Conservation (phyloP, 2,329 filamentous ascomycete genomes). For the Colletotrichum chrysophilum region DNA sequence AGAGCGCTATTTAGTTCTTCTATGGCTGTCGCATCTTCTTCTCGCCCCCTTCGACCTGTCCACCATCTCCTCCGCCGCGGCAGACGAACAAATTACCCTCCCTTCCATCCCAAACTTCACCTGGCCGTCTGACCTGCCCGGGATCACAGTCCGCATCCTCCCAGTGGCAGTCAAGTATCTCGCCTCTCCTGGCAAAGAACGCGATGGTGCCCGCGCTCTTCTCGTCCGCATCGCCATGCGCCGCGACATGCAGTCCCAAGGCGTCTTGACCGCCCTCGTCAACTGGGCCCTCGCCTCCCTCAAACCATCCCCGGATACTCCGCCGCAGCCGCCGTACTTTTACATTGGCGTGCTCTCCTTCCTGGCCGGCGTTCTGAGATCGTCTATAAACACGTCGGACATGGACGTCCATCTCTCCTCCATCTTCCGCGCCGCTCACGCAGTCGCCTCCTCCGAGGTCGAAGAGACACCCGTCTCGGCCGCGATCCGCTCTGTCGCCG, state of each 20-base stretch:
- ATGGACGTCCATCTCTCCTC: conserved; percentile 69
- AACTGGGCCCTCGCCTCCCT: conserved; percentile 73
- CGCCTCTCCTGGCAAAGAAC: conserved; percentile 80
- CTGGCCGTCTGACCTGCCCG: conserved; percentile 67
- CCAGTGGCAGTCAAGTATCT: conserved; percentile 76
- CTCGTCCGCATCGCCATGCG: conserved; percentile 84
- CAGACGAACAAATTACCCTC: conserved; percentile 47
- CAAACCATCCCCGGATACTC: conserved; percentile 42
- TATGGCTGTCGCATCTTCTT: conserved; percentile 86
- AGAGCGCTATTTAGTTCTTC: conserved; percentile 82
- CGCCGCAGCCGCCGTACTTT: conserved; percentile 66
- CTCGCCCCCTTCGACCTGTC: conserved; percentile 89
- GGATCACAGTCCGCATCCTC: conserved; percentile 73
- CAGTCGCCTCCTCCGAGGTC: conserved; percentile 55
- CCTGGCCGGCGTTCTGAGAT: conserved; percentile 73
- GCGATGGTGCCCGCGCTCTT: conserved; percentile 83
- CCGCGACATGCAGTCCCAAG: conserved; percentile 83
- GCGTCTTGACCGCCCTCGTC: conserved; percentile 71
- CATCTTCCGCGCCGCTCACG: conserved; percentile 71
- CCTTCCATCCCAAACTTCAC: conserved; percentile 52
- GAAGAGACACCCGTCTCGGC: conserved; percentile 52
- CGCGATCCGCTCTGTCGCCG: conserved; percentile 71
- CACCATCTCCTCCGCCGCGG: conserved; percentile 74
- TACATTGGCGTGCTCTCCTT: conserved; percentile 83
- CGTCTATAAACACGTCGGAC: conserved; percentile 75